Conservation (phyloP, 176 grass and related monocot genomes). For the Thinopyrum elongatum region DNA sequence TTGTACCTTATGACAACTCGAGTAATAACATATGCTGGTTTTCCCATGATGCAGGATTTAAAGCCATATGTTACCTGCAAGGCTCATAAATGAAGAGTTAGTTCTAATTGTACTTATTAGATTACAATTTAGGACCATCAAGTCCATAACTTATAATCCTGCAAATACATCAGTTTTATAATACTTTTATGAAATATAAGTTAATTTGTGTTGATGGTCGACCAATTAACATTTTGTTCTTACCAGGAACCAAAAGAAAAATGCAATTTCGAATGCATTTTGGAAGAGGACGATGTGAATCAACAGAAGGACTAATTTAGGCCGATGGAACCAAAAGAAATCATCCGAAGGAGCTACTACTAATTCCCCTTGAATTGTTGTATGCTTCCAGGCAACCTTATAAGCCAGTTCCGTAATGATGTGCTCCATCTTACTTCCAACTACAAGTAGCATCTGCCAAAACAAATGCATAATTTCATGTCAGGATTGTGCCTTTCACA, state of each 20-base stretch:
- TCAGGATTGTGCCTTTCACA: neutral
- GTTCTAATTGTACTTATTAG: neutral
- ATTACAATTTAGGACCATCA: neutral
- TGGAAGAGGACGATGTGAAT: conserved; percentile 76
- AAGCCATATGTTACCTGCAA: conserved; percentile 46
- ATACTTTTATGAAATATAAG: neutral
- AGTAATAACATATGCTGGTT: conserved; percentile 28
- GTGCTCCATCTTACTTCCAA: conserved; percentile 86
- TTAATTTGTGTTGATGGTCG: neutral
- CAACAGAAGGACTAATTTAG: conserved; percentile 73
- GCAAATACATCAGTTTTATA: neutral
- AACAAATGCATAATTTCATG: neutral
- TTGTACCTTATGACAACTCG: conserved; percentile 50
- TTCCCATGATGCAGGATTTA: conserved; percentile 61
- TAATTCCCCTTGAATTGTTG: conserved; percentile 39
- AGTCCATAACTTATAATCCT: neutral
- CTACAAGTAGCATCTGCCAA: conserved; percentile 49
- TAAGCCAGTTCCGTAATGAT: conserved; percentile 71
- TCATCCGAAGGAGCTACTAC: conserved; percentile 69
- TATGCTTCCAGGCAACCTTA: conserved; percentile 67
- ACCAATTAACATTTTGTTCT: neutral
- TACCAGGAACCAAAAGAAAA: conserved; percentile 82
- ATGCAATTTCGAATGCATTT: conserved; percentile 81
- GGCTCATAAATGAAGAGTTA: neutral
- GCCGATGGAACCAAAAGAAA: conserved; percentile 66